Base-by-base conservation (phyloP, 257 asterid species). In the Salvia hispanica region DNA sequence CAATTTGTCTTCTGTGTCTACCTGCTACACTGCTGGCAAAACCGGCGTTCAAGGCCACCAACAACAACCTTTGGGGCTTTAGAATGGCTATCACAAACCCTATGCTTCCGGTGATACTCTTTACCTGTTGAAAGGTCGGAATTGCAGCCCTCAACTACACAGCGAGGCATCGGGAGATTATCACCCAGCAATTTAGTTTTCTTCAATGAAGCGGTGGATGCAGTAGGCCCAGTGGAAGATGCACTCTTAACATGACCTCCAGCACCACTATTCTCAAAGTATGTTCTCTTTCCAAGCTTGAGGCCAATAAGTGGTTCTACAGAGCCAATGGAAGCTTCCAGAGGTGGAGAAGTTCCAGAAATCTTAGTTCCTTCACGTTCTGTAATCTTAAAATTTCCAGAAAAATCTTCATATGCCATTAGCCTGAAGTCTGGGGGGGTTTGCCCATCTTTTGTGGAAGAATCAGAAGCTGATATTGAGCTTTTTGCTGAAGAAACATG, bases 11-110 rank as follows among this genome's bases (percentile, higher is more conserved):
- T 44, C 44, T 7, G 7, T 8, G 48, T 12, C 43, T 54, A 93
- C 97, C 98, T 90, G 90, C 98, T 93, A 79, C 98, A 93, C 75
- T 93, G 98, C 67, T 93, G 98, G 78, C 98, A 92, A 79, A 92
- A 92, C 25, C 98, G 90, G 39, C 90, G 95, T 45, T 84, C 97
- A 59, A 75, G 66, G 59, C 95, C 96, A 66, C 85, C 88, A 36
- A 92, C 78, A 18, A 79, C 47, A 9, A 88, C 97, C 77, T 83
- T 85, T 9, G 95, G 82, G 79, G 78, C 76, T 68, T 92, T 92
- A 52, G 98, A 88, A 79, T 93, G 98, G 48, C 46, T 15, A 44
- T 80, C 97, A 60, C 98, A 93, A 47, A 93, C 96, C 72, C 85
- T 81, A 75, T 93, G 97, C 86, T 90, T 90, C 15, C 93, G 83